Conservation (phyloP, 2,329 filamentous ascomycete species). For the Teratosphaeriaceae sp. region DNA sequence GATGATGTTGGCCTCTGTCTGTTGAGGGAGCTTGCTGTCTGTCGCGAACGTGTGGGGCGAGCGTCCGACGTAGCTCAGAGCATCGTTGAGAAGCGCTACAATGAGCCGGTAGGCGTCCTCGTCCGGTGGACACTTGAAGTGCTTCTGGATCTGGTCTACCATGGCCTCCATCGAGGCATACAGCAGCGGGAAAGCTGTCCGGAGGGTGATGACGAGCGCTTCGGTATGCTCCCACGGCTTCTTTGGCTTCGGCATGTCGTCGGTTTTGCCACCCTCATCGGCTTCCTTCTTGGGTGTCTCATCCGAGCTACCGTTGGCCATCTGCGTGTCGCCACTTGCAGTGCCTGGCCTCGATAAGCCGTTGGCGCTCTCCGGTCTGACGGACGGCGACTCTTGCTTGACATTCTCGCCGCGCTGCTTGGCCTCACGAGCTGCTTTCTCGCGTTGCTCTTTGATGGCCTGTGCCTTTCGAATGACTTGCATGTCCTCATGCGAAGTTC, state of each 20-base stretch:
- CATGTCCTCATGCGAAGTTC: conserved; percentile 93
- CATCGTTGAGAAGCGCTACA: conserved; percentile 94
- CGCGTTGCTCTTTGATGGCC: conserved; percentile 45
- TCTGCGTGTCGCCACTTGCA: conserved; percentile 35
- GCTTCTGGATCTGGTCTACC: conserved; percentile 97
- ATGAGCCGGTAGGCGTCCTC: conserved; percentile 97
- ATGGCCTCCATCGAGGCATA: conserved; percentile 99
- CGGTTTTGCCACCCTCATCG: conserved; percentile 27
- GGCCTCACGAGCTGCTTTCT: conserved; percentile 44
- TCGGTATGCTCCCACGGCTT: conserved; percentile 96
- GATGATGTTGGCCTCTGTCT: conserved; percentile 94
- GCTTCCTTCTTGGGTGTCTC: conserved; percentile 32
- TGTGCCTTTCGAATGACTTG: conserved; percentile 83
- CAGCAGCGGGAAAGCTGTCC: conserved; percentile 92
- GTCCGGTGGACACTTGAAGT: conserved; percentile 98
- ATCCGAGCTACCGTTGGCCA: conserved; percentile 24
- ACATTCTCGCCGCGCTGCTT: conserved; percentile 52
- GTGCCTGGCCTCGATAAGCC: conserved; percentile 35
- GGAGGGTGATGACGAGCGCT: conserved; percentile 89
- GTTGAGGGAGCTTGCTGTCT: conserved; percentile 80
- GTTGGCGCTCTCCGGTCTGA: conserved; percentile 31
- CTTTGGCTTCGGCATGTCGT: conserved; percentile 49
- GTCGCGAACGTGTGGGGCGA: conserved; percentile 81
- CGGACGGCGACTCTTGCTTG: conserved; percentile 30
- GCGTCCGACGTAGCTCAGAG: conserved; percentile 82